Percentiles rank a stretch among this genome's conserved stretches.
Conservation (phyloP, 2,329 filamentous ascomycete genomes). For the Aotearoamyces nothofagi region DNA sequence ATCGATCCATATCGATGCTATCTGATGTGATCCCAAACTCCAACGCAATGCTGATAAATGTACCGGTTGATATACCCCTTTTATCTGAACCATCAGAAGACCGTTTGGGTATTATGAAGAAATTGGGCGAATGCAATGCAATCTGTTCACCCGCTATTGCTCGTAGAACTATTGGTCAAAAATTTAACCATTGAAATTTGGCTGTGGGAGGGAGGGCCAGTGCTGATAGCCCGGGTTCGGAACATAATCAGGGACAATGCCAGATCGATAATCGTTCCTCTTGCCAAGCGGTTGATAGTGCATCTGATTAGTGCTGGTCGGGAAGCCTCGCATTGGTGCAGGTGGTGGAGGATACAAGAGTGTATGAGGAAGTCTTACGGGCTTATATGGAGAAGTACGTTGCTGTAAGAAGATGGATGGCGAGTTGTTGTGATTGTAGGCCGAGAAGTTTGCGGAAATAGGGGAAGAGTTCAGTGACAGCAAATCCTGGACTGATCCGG, state of each 20-base stretch:
- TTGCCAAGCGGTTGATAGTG: conserved; percentile 69
- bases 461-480: conserved; percentile 21
- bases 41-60: too few relatives aligned
- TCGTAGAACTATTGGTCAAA: too few relatives aligned
- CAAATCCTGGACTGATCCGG: conserved; percentile 18
- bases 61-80: too few relatives aligned
- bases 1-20: too few relatives aligned
- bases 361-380: conserved; percentile 77
- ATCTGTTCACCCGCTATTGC: too few relatives aligned
- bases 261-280: conserved; percentile 49
- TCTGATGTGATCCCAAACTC: too few relatives aligned
- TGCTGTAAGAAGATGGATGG: conserved; percentile 80
- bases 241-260: conserved; percentile 49
- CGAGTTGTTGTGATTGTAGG: conserved; percentile 42
- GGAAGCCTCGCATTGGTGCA: conserved; percentile 60
- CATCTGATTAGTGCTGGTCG: conserved; percentile 53
- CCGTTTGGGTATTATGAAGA: too few relatives aligned
- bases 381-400: conserved; percentile 82
- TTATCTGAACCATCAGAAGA: too few relatives aligned
- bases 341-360: conserved; percentile 81
- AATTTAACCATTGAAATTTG: conserved; percentile 21
- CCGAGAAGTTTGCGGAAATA: conserved; percentile 20
- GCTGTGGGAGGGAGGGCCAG: conserved; percentile 18
- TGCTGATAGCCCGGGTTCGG: conserved; percentile 10
- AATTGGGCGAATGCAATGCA: too few relatives aligned